Evolutionary conservation across 139 green algal species (phyloP), one percentile per base, ranked within the genome.

Genomic region (Eudorina sp.): DNA sequence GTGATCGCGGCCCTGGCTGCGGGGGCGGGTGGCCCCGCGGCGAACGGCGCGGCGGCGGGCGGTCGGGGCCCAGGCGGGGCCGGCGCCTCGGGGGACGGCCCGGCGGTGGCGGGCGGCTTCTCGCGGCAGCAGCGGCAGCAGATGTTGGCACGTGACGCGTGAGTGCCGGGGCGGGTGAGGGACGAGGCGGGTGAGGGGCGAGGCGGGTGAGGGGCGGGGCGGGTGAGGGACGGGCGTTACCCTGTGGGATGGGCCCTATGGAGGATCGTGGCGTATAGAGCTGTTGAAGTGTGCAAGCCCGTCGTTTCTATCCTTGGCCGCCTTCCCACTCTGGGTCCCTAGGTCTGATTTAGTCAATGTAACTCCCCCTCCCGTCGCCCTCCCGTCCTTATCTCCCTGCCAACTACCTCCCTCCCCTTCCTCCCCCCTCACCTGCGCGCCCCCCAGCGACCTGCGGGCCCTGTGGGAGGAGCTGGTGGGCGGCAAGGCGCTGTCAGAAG

Each of bases 391-490:
- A 55, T 55, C 11, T 13, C 48, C 48, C 48, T 55, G 48, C 48
- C 48, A 9, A 21, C 48, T 13, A 9, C 48, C 13, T 13, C 48
- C 48, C 13, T 55, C 11, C 48, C 48, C 48, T 13, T 21, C 9
- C 48, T 55, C 48, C 48, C 13, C 48, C 48, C 48, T 55, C 55
- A 66, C 18, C 55, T 5, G 4, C 18, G 29, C 55, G 64, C 53
- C 16, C 27, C 38, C 4, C 79, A 86, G 79, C 13, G 79, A 86
- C 55, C 58, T 86, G 4, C 14, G n/a, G 1, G 58, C 79, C 9
- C 58, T 86, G 27, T 51, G 41, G 31, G 58, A 86, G 38, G 79
- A 86, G 58, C 58, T 86, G 55, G 79, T 86, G 58, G 79, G 58
- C 0, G 58, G 79, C 55, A 27, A 43, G 29, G 40, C 19, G 27